These are phyloP conservation scores for Hortiboletus rubellus DNA, from an alignment of 1,284 basidiomycete genomes.

Conservation along the genomic window DNA sequence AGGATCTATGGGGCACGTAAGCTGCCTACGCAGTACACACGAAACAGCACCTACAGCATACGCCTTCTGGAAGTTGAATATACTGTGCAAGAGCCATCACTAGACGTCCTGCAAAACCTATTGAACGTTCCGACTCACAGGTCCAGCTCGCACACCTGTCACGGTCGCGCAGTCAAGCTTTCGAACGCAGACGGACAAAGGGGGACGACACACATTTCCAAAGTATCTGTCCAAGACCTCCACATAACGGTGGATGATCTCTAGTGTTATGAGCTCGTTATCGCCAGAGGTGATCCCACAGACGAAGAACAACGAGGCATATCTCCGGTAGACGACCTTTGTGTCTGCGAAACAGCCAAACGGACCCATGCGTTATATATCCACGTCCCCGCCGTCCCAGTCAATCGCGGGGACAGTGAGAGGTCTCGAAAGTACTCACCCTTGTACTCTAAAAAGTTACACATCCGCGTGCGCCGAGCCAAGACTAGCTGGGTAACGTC, in stretches of 20 bases:
- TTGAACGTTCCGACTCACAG: constrained; percentile 53
- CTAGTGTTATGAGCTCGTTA: constrained; percentile 92
- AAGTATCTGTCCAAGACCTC: constrained; percentile 99
- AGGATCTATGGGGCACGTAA: constrained; percentile 63
- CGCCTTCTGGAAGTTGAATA: constrained; percentile 99
- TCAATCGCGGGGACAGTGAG: not conserved
- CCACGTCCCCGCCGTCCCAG: not conserved
- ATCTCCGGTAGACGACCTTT: constrained; percentile 97
- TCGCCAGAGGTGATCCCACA: constrained; percentile 87
- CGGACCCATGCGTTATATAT: not conserved
- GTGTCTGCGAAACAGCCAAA: constrained; percentile 55
- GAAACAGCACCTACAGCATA: constrained; percentile 68
- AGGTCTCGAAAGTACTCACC: constrained; percentile 50
- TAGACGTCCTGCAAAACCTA: not conserved
- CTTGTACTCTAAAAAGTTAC: constrained; percentile 99
- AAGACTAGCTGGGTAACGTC: constrained; percentile 99
- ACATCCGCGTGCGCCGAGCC: constrained; percentile 95
- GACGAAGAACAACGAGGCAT: constrained; percentile 98
- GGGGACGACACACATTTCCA: constrained; percentile 75
- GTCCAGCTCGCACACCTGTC: constrained; percentile 92
- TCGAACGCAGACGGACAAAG: not conserved
- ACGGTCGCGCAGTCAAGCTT: constrained; percentile 1
- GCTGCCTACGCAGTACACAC: constrained; percentile 1
- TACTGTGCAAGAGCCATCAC: constrained; percentile 47
- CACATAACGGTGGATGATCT: constrained; percentile 98